These are phyloP conservation scores for Pseudevernia furfuracea DNA, from an alignment of 495 filamentous ascomycete species.

Conservation along the genomic window DNA sequence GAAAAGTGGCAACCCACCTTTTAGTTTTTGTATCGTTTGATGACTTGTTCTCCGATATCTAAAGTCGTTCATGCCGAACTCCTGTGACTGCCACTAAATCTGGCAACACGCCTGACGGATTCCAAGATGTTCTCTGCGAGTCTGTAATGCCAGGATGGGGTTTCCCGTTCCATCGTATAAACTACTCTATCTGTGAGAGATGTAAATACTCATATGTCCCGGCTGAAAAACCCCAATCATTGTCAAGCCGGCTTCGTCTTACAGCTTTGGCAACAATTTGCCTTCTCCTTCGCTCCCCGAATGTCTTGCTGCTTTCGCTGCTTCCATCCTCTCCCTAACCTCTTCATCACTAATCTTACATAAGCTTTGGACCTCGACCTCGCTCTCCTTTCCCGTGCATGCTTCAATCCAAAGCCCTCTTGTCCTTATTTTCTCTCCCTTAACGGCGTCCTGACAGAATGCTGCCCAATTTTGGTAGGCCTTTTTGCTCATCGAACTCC, in stretches of 20 bases:
- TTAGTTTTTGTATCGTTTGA: background rate
- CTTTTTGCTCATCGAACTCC: constrained; percentile 37
- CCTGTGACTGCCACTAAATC: background rate
- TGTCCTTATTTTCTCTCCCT: constrained; percentile 32
- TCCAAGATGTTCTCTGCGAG: background rate
- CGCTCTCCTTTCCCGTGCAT: constrained; percentile 45
- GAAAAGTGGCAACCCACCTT: background rate
- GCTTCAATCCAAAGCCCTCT: constrained; percentile 48
- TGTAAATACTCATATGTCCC: background rate
- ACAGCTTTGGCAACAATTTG: constrained; percentile 27
- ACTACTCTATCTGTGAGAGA: background rate
- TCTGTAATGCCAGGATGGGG: background rate
- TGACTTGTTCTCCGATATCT: background rate
- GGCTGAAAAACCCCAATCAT: background rate
- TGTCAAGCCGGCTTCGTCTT: background rate
- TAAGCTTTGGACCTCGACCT: constrained; percentile 42
- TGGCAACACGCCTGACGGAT: background rate
- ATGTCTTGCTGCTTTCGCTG: constrained; percentile 39
- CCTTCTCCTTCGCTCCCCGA: constrained; percentile 39
- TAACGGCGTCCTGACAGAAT: constrained; percentile 45
- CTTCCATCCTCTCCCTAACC: constrained; percentile 42
- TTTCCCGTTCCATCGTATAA: background rate
- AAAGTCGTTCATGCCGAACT: background rate
- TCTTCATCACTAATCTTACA: constrained; percentile 48
- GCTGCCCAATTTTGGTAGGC: constrained; percentile 50